These are phyloP conservation scores for Vicia sativa DNA, from an alignment of 306 rosid genomes.

Conservation along the genomic window DNA sequence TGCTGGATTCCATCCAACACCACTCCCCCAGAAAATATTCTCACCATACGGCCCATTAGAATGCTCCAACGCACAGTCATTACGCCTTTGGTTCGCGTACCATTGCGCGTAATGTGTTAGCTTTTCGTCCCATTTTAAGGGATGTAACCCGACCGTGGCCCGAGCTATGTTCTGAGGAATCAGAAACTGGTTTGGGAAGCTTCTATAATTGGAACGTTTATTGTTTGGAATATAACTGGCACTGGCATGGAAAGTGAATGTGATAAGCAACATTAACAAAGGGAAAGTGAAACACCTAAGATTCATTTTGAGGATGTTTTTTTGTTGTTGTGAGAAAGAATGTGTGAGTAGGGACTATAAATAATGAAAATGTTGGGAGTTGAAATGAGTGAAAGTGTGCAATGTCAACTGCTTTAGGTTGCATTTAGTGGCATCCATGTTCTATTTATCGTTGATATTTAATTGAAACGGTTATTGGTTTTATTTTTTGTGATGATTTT, in stretches of 20 bases:
- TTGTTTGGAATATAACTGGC: not conserved
- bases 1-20: slow-evolving; percentile 67
- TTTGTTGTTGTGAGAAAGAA: not conserved
- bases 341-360: slow-evolving; percentile 12
- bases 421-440: slow-evolving; percentile 84
- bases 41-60: slow-evolving; percentile 88
- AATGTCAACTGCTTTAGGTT: slow-evolving; percentile 50
- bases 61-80: slow-evolving; percentile 71
- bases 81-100: slow-evolving; percentile 72
- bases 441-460: slow-evolving; percentile 62
- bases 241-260: not conserved
- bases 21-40: slow-evolving; percentile 96
- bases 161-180: slow-evolving; percentile 76
- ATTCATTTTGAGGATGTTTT: slow-evolving; percentile 24
- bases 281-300: slow-evolving; percentile 13
- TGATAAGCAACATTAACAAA: slow-evolving; percentile 33
- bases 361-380: slow-evolving; percentile 16
- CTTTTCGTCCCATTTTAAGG: slow-evolving; percentile 60
- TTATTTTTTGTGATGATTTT: slow-evolving; percentile 4
- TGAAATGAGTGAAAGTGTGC: slow-evolving; percentile 9
- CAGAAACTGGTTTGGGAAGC: slow-evolving; percentile 54
- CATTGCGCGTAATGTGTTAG: slow-evolving; percentile 60
- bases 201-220: not conserved
- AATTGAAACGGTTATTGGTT: slow-evolving; percentile 21
- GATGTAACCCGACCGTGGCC: slow-evolving; percentile 39